phyloP scores from a whole-genome alignment of 805 yeast genomes.

The Tetrapisispora arboricola region DNA sequence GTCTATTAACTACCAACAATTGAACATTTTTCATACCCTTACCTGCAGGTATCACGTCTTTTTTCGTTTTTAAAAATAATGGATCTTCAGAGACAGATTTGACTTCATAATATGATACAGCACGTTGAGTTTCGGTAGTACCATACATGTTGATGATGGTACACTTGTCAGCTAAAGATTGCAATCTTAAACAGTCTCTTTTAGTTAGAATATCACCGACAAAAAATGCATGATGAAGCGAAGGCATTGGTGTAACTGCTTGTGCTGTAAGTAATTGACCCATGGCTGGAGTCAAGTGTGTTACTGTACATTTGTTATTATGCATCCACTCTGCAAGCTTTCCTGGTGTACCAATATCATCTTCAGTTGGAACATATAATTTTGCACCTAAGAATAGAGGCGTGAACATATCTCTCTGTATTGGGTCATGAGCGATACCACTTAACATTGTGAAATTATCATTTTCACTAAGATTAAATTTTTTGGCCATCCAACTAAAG shows the following conservation, averaged over 20 bases:
- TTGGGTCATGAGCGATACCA: constrained; percentile 99
- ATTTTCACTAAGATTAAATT: constrained; percentile 62
- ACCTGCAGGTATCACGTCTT: constrained; percentile 98
- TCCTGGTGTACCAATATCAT: constrained; percentile 98
- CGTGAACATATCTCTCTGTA: constrained; percentile 98
- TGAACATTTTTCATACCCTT: constrained; percentile 96
- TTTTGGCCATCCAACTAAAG: constrained; percentile 96
- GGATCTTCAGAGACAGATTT: constrained; percentile 61
- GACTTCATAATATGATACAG: constrained; percentile 90
- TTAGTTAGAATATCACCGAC: constrained; percentile 97
- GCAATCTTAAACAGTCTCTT: constrained; percentile 90
- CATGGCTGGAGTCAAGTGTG: constrained; percentile 99
- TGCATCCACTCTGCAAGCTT: constrained; percentile 96
- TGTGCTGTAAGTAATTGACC: constrained; percentile 95
- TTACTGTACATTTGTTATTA: constrained; percentile 80
- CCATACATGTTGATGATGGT: constrained; percentile 96
- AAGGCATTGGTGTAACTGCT: constrained; percentile 77
- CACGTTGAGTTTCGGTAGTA: constrained; percentile 97
- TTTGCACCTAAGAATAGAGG: constrained; percentile 95
- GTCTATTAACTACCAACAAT: constrained; percentile 82
- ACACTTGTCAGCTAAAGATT: constrained; percentile 83
- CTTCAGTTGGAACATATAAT: constrained; percentile 85
- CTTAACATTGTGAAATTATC: constrained; percentile 96
- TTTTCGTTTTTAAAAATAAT: constrained; percentile 66
- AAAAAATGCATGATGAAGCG: constrained; percentile 90